A percentile compares a stretch with the other conserved stretches of the same genome.
These are phyloP conservation scores for Talaromyces sp. DNA, from an alignment of 2,329 filamentous ascomycete species.

Conservation along the genomic window DNA sequence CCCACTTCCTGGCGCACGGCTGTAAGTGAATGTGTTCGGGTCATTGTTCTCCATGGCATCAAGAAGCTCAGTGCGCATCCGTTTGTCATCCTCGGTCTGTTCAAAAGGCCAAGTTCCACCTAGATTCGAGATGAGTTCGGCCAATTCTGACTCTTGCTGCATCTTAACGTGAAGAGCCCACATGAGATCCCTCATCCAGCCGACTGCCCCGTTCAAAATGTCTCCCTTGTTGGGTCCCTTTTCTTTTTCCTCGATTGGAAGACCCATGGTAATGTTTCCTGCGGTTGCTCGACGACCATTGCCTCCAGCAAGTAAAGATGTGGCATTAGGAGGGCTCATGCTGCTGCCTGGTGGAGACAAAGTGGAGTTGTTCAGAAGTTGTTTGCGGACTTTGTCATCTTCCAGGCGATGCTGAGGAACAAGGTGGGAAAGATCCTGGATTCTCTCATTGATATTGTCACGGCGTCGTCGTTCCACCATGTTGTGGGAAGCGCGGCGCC, in stretches of 20 bases:
- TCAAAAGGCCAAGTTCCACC: slow-evolving; percentile 76
- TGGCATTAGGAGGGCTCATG: slow-evolving; percentile 56
- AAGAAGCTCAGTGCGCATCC: slow-evolving; percentile 90
- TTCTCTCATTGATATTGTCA: slow-evolving; percentile 98
- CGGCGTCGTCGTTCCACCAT: slow-evolving; percentile 88
- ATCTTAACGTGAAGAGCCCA: slow-evolving; percentile 91
- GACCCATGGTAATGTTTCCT: slow-evolving; percentile 84
- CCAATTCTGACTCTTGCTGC: slow-evolving; percentile 81
- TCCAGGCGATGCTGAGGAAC: slow-evolving; percentile 90
- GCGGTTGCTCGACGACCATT: slow-evolving; percentile 74
- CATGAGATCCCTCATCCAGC: slow-evolving; percentile 97
- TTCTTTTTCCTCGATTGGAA: slow-evolving; percentile 94
- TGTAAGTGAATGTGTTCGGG: slow-evolving; percentile 72
- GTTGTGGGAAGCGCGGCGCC: slow-evolving; percentile 91
- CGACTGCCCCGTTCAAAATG: slow-evolving; percentile 93
- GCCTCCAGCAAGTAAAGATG: slow-evolving; percentile 80
- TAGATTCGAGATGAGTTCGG: slow-evolving; percentile 67
- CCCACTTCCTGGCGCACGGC: slow-evolving; percentile 75
- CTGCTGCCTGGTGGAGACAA: slow-evolving; percentile 75
- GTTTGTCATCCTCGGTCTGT: slow-evolving; percentile 83
- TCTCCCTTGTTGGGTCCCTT: slow-evolving; percentile 99
- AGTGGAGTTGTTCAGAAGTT: slow-evolving; percentile 86
- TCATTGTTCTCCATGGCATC: slow-evolving; percentile 83
- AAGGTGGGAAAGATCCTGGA: slow-evolving; percentile 90
- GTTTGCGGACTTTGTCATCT: slow-evolving; percentile 94